Evolutionary conservation across 2,329 filamentous ascomycete genomes (phyloP).

Genomic region (Fusarium albidum): DNA sequence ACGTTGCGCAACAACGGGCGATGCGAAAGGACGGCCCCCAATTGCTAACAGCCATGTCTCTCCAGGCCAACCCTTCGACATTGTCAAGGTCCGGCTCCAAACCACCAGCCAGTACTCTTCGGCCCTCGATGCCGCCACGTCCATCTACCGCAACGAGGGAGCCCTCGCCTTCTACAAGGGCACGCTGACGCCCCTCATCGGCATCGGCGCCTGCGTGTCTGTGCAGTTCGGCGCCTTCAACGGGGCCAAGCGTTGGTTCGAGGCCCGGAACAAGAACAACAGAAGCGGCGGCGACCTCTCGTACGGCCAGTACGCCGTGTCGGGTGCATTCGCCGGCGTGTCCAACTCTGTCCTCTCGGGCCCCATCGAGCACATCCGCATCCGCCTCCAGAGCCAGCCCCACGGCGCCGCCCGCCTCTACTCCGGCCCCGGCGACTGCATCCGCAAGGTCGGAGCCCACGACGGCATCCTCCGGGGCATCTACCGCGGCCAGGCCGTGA

Average conservation of each 20-base stretch:
- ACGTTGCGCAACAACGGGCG: background rate
- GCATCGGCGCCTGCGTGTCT: conserved; percentile 97
- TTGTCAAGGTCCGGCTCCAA: conserved; percentile 96
- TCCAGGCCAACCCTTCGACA: conserved; percentile 79
- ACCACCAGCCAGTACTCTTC: conserved; percentile 83
- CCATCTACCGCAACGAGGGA: conserved; percentile 90
- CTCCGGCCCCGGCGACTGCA: conserved; percentile 85
- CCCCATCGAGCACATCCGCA: conserved; percentile 96
- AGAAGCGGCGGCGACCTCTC: conserved; percentile 67
- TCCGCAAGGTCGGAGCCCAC: conserved; percentile 77
- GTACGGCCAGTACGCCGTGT: conserved; percentile 87
- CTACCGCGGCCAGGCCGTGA: conserved; percentile 89
- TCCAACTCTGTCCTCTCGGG: conserved; percentile 88
- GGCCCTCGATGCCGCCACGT: conserved; percentile 80
- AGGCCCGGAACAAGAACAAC: conserved; percentile 79
- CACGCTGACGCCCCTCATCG: conserved; percentile 91
- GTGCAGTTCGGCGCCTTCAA: conserved; percentile 99
- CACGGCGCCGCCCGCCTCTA: conserved; percentile 85
- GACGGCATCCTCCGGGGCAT: conserved; percentile 75
- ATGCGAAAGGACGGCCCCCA: conserved; percentile 47
- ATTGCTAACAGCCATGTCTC: conserved; percentile 6
- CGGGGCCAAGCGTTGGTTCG: conserved; percentile 85
- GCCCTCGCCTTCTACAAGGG: conserved; percentile 97
- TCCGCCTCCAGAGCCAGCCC: conserved; percentile 94
- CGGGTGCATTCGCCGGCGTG: conserved; percentile 91